These are phyloP conservation scores for Nicotiana noctiflora DNA, from an alignment of 257 asterid species.

Conservation along the genomic window DNA sequence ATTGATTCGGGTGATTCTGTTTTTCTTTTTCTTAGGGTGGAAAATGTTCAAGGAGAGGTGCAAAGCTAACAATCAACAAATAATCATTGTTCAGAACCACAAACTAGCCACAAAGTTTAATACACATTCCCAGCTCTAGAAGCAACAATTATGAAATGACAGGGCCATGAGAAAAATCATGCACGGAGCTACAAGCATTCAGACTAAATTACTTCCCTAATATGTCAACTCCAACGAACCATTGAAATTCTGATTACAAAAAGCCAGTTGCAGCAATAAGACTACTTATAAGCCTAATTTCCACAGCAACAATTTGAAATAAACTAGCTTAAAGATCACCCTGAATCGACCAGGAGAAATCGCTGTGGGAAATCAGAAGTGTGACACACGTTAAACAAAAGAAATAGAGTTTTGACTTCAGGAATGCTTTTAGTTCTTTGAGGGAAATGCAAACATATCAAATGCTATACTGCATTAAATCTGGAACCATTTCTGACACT, in stretches of 20 bases:
- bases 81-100: background rate
- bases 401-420: background rate
- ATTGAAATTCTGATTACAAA: background rate
- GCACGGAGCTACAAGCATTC: background rate
- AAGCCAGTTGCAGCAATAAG: background rate
- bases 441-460: background rate
- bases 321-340: background rate
- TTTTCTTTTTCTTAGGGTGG: background rate
- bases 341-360: background rate
- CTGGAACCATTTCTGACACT: slow-evolving; percentile 2
- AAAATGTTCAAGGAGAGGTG: background rate
- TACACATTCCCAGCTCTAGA: background rate
- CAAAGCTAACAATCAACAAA: background rate
- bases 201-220: background rate
- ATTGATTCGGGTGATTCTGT: background rate
- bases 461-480: background rate
- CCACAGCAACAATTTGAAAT: background rate
- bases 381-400: background rate
- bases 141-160: background rate
- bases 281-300: background rate
- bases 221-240: background rate
- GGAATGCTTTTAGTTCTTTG: background rate
- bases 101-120: background rate
- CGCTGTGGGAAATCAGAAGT: background rate
- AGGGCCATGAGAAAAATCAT: background rate